These are phyloP conservation scores for Yamadazyma kanchanaburiensis DNA, from an alignment of 1,139 yeast genomes.

Conservation along the genomic window DNA sequence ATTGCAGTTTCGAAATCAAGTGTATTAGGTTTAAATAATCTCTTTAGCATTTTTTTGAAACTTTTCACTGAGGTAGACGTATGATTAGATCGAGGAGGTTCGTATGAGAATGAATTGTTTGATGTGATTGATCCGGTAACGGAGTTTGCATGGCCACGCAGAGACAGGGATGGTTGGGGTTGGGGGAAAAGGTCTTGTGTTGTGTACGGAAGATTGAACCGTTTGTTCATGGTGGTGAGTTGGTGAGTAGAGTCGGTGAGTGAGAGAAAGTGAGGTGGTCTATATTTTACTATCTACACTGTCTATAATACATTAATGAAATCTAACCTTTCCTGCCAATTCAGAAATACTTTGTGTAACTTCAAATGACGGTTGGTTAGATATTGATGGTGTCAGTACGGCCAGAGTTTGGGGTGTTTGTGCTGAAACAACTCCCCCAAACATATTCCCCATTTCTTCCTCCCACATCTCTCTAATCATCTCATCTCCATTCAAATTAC, in stretches of 20 bases:
- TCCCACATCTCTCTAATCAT: too few species aligned
- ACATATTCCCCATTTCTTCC: too few species aligned
- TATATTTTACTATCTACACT: not conserved
- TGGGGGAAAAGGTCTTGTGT: slow-evolving; percentile 39
- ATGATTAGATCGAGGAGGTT: not conserved
- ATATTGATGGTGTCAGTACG: too few species aligned
- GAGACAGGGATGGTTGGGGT: slow-evolving; percentile 11
- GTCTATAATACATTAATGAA: too few species aligned
- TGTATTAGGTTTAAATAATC: slow-evolving; percentile 70
- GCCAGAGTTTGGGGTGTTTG: too few species aligned
- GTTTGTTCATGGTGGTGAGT: slow-evolving; percentile 22
- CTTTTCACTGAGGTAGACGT: slow-evolving; percentile 8
- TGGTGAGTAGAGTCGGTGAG: not conserved
- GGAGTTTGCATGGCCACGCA: slow-evolving; percentile 16
- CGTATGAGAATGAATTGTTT: slow-evolving; percentile 11
- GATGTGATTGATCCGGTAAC: slow-evolving; percentile 22
- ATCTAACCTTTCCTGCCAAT: too few species aligned
- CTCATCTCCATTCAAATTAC: too few species aligned
- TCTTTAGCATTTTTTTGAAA: slow-evolving; percentile 27
- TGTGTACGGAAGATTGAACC: slow-evolving; percentile 34
- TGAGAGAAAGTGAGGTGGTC: not conserved
- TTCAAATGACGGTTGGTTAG: too few species aligned
- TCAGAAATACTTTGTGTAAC: too few species aligned
- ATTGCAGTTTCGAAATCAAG: slow-evolving; percentile 88
- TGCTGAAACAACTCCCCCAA: too few species aligned